These are phyloP conservation scores for Gardenia jasminoides DNA, from an alignment of 257 asterid genomes.

Conservation along the genomic window DNA sequence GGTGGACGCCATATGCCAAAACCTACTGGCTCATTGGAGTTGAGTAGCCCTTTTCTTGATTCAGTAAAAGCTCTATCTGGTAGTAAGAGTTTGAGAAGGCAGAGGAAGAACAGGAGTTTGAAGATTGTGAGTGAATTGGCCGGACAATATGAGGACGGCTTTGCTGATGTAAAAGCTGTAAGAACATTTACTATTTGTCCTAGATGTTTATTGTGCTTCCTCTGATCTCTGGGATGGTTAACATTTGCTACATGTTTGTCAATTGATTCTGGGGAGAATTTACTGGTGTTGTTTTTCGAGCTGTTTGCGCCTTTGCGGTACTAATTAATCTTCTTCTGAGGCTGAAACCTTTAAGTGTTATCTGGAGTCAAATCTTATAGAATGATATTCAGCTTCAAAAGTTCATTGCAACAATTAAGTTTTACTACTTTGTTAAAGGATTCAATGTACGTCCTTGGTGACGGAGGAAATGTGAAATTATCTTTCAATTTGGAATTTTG, in stretches of 20 bases:
- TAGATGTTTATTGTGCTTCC: neutral
- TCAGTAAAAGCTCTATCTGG: conserved; percentile 37
- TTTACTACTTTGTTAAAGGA: neutral
- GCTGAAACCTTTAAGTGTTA: neutral
- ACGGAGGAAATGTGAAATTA: neutral
- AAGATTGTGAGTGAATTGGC: conserved; percentile 47
- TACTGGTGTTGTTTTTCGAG: neutral
- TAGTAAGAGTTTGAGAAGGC: conserved; percentile 30
- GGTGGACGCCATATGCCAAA: conserved; percentile 39
- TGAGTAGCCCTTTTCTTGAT: conserved; percentile 52
- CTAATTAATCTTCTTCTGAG: neutral
- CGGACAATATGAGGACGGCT: conserved; percentile 64
- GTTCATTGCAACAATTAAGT: no score
- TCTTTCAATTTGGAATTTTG: neutral
- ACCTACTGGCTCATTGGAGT: conserved; percentile 33
- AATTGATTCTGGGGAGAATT: neutral
- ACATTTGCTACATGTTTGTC: neutral
- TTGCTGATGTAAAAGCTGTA: conserved; percentile 66
- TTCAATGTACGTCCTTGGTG: neutral
- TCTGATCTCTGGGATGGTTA: neutral
- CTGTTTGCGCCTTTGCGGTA: neutral
- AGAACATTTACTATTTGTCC: neutral
- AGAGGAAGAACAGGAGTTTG: conserved; percentile 38
- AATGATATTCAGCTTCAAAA: no score
- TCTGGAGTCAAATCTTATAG: no score